These are phyloP conservation scores for Typha latifolia DNA, from an alignment of 176 grass and related monocot species.

Conservation along the genomic window DNA sequence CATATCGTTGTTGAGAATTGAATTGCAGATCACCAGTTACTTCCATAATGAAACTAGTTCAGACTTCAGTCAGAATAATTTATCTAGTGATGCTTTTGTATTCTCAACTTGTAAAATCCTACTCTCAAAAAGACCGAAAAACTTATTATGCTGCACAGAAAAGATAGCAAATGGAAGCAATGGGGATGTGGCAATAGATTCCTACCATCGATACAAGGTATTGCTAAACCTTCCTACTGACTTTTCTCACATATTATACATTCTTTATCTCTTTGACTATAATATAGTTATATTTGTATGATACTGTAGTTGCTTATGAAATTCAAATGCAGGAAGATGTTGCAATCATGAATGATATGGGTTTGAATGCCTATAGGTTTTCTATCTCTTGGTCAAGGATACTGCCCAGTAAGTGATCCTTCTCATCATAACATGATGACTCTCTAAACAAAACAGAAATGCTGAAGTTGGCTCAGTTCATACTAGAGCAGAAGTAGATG, in stretches of 20 bases:
- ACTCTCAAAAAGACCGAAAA: conserved; percentile 1
- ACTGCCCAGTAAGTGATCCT: conserved; percentile 58
- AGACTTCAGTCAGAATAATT: not conserved
- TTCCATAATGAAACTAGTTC: not conserved
- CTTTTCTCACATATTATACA: not conserved
- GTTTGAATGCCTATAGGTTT: conserved; percentile 69
- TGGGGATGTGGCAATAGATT: conserved; percentile 63
- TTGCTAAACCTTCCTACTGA: not conserved
- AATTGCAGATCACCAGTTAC: not conserved
- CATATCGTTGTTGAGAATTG: no score
- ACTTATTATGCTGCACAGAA: conserved; percentile 27
- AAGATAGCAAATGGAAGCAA: conserved; percentile 66
- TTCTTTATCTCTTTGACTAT: not conserved
- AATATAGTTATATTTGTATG: not conserved
- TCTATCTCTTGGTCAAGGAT: conserved; percentile 87
- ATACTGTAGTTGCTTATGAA: not conserved
- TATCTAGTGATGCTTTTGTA: not conserved
- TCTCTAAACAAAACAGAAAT: no score
- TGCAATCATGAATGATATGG: conserved; percentile 58
- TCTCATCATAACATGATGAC: not conserved
- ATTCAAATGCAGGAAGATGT: conserved; percentile 58
- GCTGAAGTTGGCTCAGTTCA: no score
- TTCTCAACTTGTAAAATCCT: not conserved
- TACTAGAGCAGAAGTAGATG: no score
- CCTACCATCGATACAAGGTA: conserved; percentile 74